A percentile compares a stretch with the other conserved stretches of the same genome.
Conservation (phyloP, 805 yeast species). For the Hanseniaspora clermontiae region DNA sequence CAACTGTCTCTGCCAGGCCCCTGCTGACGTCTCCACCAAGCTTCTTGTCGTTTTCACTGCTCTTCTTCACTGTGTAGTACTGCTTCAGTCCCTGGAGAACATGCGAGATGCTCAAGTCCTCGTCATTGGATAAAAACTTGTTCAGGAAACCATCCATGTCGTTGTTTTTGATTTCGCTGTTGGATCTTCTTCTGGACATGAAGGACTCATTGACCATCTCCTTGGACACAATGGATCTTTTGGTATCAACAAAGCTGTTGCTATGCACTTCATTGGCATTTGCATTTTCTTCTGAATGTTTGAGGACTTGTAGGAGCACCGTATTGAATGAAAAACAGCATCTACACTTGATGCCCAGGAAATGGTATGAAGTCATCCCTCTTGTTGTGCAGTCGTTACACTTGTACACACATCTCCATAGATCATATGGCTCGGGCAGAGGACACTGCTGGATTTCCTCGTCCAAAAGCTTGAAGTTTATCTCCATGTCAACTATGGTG, state of each 20-base stretch:
- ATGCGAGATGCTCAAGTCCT: conserved; percentile 12
- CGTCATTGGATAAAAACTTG: conserved; percentile 10
- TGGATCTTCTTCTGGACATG: conserved; percentile 2
- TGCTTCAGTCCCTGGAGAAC: conserved; percentile 7
- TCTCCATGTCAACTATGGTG: conserved; percentile 75
- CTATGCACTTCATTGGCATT: conserved; percentile 20
- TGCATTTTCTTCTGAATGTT: conserved; percentile 35
- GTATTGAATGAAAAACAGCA: conserved; percentile 85
- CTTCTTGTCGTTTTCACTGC: neutral
- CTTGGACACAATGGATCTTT: conserved; percentile 5
- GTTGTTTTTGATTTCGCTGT: neutral
- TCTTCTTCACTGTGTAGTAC: neutral
- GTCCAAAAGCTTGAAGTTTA: conserved; percentile 76
- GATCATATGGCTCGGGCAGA: conserved; percentile 65
- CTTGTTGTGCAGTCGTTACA: conserved; percentile 85
- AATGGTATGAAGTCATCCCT: conserved; percentile 62
- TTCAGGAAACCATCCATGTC: conserved; percentile 11
- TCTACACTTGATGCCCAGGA: conserved; percentile 75
- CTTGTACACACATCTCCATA: conserved; percentile 62
- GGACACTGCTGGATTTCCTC: conserved; percentile 65
- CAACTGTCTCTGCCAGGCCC: neutral
- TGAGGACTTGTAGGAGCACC: conserved; percentile 52
- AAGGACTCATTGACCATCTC: conserved; percentile 7
- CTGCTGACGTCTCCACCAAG: neutral
- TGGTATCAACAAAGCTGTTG: neutral